Base-by-base conservation (phyloP, 2,329 filamentous ascomycete species). In the Trichoderma aggressivum region DNA sequence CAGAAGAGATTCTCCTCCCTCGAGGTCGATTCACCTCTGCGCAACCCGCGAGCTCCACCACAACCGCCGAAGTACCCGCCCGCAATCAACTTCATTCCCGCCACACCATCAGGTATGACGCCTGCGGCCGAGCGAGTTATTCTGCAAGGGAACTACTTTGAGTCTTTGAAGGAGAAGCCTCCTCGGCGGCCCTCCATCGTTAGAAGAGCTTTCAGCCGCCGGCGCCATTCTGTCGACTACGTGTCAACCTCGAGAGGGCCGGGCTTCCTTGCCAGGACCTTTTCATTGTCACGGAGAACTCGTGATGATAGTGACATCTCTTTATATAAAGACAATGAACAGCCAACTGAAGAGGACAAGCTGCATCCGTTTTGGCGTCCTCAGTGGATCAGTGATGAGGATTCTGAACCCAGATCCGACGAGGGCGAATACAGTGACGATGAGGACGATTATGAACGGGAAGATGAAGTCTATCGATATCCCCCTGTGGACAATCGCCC, bases 311-410 rank as follows among this genome's bases (percentile, higher is more conserved):
- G 77, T 16, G 77, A 71, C n/a, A 75, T 79, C 32, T 74, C 76
- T 12, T 74, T 80, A 14, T 85, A 84, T 72, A 81, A 82, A 3
- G 78, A 81, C 4, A 82, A 85, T 7, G 83, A 85, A 32, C 78
- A 79, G 26, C 87, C 85, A 2, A 78, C 82, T 2, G 88, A 91
- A 59, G 84, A 84, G 50, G 82, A 83, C 60, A 87, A 84, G 73
- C 78, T 90, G 16, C 88, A 91, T 77, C 88, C 89, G 1, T 86
- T 86, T 75, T 91, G 89, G 89, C 83, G 86, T 7, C 88, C 89
- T n/a, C 79, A 85, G 16, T 84, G 85, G 74, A 81, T 79, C 1
- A 71, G 63, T 18, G 70, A 80, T 18, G 78, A 79, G 2, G 77
- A 80, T 18, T 78, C 75, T 28, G 78, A 79, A 16, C 78, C 78